Evolutionary conservation across 2,329 filamentous ascomycete genomes (phyloP).

Genomic region (Apiospora rasikravindrae): DNA sequence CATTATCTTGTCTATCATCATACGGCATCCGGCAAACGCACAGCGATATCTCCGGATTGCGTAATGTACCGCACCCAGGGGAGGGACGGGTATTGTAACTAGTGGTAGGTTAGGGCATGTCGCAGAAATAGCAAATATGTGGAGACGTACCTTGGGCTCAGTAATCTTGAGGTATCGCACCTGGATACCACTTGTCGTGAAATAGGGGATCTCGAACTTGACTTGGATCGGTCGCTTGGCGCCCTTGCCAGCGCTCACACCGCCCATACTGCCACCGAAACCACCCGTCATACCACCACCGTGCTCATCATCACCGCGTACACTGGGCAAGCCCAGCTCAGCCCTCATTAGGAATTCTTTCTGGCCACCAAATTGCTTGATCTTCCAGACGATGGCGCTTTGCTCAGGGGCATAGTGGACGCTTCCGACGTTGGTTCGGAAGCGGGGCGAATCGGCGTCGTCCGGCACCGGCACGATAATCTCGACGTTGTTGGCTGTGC

Average conservation of each 20-base stretch:
- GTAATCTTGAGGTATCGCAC: constrained; percentile 99
- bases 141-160: constrained; percentile 84
- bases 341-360: constrained; percentile 99
- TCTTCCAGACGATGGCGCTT: constrained; percentile 99
- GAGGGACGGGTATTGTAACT: constrained; percentile 97
- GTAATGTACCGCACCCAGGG: constrained; percentile 99
- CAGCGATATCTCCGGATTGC: constrained; percentile 95
- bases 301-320: constrained; percentile 92
- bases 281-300: constrained; percentile 98
- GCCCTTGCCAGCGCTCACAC: constrained; percentile 82
- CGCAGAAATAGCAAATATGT: too few species aligned
- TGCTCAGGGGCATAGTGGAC: constrained; percentile 98
- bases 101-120: constrained; percentile 19
- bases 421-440: constrained; percentile 95
- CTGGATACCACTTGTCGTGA: constrained; percentile 98
- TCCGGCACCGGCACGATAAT: constrained; percentile 97
- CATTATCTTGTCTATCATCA: not conserved
- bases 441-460: constrained; percentile 93
- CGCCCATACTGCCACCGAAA: constrained; percentile 96
- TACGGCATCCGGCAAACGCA: constrained; percentile 83
- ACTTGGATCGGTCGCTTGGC: constrained; percentile 95
- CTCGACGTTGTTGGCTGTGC: constrained; percentile 98
- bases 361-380: constrained; percentile 98
- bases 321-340: constrained; percentile 90
- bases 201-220: constrained; percentile 99